Evolutionary conservation across 371 early-diverging fungal species (phyloP).

Genomic region (Syncephalis fuscata): DNA sequence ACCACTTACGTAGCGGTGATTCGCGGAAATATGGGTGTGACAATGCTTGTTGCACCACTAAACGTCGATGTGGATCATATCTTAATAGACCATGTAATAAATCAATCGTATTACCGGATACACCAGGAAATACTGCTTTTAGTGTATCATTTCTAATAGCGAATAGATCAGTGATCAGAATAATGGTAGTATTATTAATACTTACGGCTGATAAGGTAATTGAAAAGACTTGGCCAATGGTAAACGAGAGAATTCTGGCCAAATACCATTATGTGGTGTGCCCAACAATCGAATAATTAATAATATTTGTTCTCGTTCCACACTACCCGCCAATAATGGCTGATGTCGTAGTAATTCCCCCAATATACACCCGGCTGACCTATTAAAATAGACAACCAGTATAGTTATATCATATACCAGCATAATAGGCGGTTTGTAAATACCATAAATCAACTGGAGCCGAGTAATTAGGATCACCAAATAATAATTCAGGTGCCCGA

Average conservation of each 20-base stretch:
- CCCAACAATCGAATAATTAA: slow-evolving; percentile 61
- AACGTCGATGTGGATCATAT: slow-evolving; percentile 59
- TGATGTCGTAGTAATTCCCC: slow-evolving; percentile 55
- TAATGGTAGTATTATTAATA: too few species aligned
- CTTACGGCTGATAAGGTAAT: slow-evolving; percentile 30
- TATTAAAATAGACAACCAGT: background rate
- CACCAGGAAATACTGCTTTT: slow-evolving; percentile 34
- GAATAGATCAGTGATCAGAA: too few species aligned
- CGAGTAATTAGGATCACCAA: slow-evolving; percentile 63
- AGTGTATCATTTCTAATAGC: slow-evolving; percentile 29
- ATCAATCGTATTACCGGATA: slow-evolving; percentile 37
- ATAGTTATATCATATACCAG: too few species aligned
- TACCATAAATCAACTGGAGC: slow-evolving; percentile 88
- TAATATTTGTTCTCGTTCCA: slow-evolving; percentile 56
- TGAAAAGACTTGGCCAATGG: slow-evolving; percentile 32
- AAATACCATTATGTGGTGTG: slow-evolving; percentile 57
- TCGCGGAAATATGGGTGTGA: slow-evolving; percentile 63
- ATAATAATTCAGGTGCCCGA: slow-evolving; percentile 79
- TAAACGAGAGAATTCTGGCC: slow-evolving; percentile 51
- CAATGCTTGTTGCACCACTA: slow-evolving; percentile 54
- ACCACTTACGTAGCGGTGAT: slow-evolving; percentile 21
- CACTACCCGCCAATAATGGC: slow-evolving; percentile 74
- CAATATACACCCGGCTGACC: slow-evolving; percentile 66
- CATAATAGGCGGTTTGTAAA: too few species aligned
- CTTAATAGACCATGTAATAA: slow-evolving; percentile 61